Conservation (phyloP, 805 yeast species). For the Candida silvatica region DNA sequence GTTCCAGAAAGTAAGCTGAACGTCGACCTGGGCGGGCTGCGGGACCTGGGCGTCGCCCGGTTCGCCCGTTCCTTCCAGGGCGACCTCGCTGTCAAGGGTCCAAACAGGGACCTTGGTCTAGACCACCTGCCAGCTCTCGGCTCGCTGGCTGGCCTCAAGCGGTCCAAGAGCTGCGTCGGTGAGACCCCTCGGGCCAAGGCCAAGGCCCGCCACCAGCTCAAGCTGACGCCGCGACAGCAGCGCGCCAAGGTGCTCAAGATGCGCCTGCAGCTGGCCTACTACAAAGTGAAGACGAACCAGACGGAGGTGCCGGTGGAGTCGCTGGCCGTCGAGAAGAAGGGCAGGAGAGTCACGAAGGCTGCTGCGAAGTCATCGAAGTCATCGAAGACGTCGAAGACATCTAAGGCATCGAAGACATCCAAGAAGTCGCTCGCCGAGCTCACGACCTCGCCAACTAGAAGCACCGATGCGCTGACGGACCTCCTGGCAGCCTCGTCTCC, state of each 20-base stretch:
- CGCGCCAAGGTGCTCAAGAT: conserved; percentile 35
- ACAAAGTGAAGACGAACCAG: conserved; percentile 42
- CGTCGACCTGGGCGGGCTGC: conserved; percentile 9
- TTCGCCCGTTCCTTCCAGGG: no score
- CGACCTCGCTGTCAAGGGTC: no score
- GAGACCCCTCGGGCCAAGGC: background rate
- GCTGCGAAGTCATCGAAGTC: no score
- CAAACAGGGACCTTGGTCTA: no score
- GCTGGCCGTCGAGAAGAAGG: conserved; percentile 12
- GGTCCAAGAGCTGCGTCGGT: background rate
- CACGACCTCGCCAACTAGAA: conserved; percentile 5
- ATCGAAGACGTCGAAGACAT: no score
- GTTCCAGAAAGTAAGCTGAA: conserved; percentile 14
- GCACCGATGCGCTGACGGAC: conserved; percentile 22
- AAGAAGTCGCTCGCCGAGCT: background rate
- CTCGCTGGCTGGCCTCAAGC: no score
- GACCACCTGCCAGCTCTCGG: no score
- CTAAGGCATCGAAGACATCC: no score
- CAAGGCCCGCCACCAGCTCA: conserved; percentile 2
- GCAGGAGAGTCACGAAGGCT: background rate
- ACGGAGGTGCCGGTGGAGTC: conserved; percentile 24
- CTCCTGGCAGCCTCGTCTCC: conserved; percentile 28
- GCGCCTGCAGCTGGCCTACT: conserved; percentile 43
- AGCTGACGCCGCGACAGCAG: conserved; percentile 19
- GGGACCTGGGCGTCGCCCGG: no score